phyloP scores from a whole-genome alignment of 139 green algal genomes.

The Parachlorella kessleri region DNA sequence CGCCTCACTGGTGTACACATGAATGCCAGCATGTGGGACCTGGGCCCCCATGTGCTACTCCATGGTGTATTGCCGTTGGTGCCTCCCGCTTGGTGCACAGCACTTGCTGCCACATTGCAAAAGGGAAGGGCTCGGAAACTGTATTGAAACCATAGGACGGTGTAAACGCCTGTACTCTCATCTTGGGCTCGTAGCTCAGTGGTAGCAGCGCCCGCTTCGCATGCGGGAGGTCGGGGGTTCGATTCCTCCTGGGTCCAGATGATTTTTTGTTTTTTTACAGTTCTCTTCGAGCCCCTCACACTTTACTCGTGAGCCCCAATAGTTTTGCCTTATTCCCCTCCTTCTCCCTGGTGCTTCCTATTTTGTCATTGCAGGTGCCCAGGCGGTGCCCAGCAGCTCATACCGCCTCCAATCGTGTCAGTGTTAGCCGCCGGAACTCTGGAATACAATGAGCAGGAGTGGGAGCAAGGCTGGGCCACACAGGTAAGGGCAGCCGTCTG shows the following conservation, averaged over 20 bases:
- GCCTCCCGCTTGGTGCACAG: no score
- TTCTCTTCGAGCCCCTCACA: neutral
- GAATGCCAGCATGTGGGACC: no score
- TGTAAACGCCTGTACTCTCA: no score
- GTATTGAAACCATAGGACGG: no score
- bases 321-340: neutral
- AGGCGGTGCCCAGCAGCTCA: neutral
- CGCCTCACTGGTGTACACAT: no score
- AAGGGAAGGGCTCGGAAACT: no score
- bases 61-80: no score
- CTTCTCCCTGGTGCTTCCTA: neutral
- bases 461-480: constrained; percentile 41
- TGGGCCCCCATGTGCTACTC: no score
- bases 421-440: neutral
- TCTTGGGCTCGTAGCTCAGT: neutral
- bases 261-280: neutral
- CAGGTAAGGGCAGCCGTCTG: no score
- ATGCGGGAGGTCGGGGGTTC: neutral
- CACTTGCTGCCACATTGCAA: no score
- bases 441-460: constrained; percentile 33
- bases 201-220: neutral
- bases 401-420: neutral
- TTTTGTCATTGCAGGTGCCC: neutral
- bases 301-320: no score
- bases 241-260: neutral